Evolutionary conservation across 179 eudicot species (phyloP), one percentile per base, ranked within the genome.

Genomic region (Beta corolliflora): DNA sequence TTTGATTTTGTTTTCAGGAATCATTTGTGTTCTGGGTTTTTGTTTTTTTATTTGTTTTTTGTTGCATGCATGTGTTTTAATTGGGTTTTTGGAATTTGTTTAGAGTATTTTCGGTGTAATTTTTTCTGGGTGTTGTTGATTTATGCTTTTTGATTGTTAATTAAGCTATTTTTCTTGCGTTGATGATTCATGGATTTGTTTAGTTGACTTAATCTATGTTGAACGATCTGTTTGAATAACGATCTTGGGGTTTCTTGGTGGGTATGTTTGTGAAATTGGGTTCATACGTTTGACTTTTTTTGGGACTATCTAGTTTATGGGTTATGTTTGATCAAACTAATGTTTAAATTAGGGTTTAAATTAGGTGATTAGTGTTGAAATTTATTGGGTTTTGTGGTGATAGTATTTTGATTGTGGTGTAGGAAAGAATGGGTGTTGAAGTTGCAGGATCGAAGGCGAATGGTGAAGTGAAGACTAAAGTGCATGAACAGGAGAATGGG

Each of bases 341-440:
- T 58, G 12, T 23, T 29, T 10, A 29, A 23, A 52, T n/a, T 73
- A 55, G 18, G 18, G 41, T 3, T 36, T 36, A 36, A 36, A 36
- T 36, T 36, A 36, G 41, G 12, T 53, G 56, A 44, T 18, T 21
- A 36, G 14, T 48, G 13, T 52, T 52, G 15, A 46, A 69, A 18
- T n/a, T 15, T 13, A 11, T 52, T 52, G 16, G 64, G 12, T 15
- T 80, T 75, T 1, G 61, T 76, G 75, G 70, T 77, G 78, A 53
- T 60, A 15, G 9, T 31, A 23, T 31, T 36, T 31, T 7, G 78
- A 58, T 14, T 61, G n/a, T 75, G 55, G 68, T 69, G 59, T 75
- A 89, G 89, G 68, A 50, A 80, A 82, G 58, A 14, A 89, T 89
- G 93, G 89, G 89, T 81, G 80, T 83, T 81, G 91, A 89, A 81